Conservation (phyloP, 2,329 filamentous ascomycete genomes). For the Emmonsiellopsis sp. region DNA sequence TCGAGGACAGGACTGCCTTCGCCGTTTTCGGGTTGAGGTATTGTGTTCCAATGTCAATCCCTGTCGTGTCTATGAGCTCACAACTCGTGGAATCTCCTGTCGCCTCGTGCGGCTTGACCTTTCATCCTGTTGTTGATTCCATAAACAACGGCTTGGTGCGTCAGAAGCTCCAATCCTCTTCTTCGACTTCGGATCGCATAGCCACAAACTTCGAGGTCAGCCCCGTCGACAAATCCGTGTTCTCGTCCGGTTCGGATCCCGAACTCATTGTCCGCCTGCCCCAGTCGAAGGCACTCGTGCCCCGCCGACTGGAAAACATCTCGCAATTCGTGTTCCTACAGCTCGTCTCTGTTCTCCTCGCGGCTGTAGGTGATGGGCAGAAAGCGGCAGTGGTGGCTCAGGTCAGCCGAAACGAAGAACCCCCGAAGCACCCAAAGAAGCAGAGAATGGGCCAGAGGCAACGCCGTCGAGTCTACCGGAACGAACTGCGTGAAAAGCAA, state of each 20-base stretch:
- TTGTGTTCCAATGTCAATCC: not conserved
- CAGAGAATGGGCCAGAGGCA: constrained; percentile 5
- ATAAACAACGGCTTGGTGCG: constrained; percentile 10
- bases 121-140: constrained; percentile 2
- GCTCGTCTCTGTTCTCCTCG: constrained; percentile 6
- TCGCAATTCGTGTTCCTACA: constrained; percentile 10
- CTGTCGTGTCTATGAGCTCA: not conserved
- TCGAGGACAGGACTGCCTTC: not conserved
- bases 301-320: constrained; percentile 13
- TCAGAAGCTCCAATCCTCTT: not conserved
- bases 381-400: constrained; percentile 1
- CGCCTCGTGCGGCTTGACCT: not conserved
- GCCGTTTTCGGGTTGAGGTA: not conserved
- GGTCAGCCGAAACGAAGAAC: constrained; percentile 3
- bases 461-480: constrained; percentile 4
- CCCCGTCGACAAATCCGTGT: constrained; percentile 9
- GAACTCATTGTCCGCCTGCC: constrained; percentile 11
- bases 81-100: constrained; percentile 4
- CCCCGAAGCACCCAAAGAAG: constrained; percentile 1
- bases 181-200: constrained; percentile 6
- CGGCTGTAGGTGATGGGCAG: constrained; percentile 3
- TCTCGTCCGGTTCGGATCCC: constrained; percentile 6
- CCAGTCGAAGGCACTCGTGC: constrained; percentile 13
- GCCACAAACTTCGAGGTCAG: constrained; percentile 4
- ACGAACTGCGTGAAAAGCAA: constrained; percentile 6